Conservation (phyloP, 192 early-diverging fungal genomes). For the Rhizophagus sp. region DNA sequence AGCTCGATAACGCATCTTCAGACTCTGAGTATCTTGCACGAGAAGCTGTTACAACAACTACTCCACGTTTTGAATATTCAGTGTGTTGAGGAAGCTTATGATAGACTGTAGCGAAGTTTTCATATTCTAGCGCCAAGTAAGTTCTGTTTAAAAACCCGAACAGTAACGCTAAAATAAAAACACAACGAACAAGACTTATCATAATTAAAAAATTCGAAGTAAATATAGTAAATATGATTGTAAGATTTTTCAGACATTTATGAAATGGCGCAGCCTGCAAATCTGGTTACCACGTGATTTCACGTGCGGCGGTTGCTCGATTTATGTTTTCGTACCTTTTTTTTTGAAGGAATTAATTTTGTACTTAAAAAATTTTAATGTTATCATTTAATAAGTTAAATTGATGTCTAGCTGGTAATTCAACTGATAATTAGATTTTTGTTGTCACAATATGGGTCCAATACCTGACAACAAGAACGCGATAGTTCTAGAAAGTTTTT, state of each 20-base stretch:
- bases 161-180: neutral
- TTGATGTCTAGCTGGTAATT: too few relatives aligned
- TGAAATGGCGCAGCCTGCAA: too few relatives aligned
- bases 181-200: neutral
- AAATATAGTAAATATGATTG: too few relatives aligned
- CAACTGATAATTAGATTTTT: too few relatives aligned
- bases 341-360: too few relatives aligned
- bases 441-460: neutral
- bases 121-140: neutral
- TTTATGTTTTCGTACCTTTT: too few relatives aligned
- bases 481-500: neutral
- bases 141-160: neutral
- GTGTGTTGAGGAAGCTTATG: slow-evolving; percentile 21
- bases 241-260: too few relatives aligned
- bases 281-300: too few relatives aligned
- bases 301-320: too few relatives aligned
- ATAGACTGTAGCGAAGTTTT: neutral
- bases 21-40: neutral
- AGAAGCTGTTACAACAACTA: neutral
- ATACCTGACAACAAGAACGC: neutral
- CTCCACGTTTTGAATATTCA: slow-evolving; percentile 24
- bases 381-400: too few relatives aligned
- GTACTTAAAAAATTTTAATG: too few relatives aligned
- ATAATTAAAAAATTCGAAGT: neutral
- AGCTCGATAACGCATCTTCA: neutral